These are phyloP conservation scores for Gentiana straminea DNA, from an alignment of 257 asterid species.

Conservation along the genomic window DNA sequence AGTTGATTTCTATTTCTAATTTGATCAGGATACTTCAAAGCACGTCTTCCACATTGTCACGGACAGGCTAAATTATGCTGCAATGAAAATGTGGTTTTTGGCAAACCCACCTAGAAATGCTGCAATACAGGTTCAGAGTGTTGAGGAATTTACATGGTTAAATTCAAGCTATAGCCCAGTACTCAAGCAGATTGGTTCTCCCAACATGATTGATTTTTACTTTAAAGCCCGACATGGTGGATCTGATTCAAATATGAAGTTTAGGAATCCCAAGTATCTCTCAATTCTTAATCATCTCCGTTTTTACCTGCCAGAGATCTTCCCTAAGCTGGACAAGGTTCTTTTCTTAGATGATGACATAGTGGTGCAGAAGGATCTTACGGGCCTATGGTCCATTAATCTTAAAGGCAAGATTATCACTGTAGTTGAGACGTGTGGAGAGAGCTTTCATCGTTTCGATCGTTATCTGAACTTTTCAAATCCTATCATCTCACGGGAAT, in stretches of 20 bases:
- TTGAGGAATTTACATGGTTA: constrained; percentile 85
- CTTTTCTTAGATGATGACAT: constrained; percentile 88
- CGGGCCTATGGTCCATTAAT: constrained; percentile 69
- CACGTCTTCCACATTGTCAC: constrained; percentile 91
- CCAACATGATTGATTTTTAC: constrained; percentile 80
- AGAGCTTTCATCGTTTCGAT: constrained; percentile 87
- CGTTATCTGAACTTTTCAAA: constrained; percentile 90
- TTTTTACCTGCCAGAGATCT: constrained; percentile 84
- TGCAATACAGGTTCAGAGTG: constrained; percentile 63
- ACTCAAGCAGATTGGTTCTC: constrained; percentile 69
- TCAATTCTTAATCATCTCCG: constrained; percentile 95
- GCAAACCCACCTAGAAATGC: constrained; percentile 71
- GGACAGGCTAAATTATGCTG: constrained; percentile 80
- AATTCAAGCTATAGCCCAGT: constrained; percentile 94
- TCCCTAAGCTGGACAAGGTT: constrained; percentile 74
- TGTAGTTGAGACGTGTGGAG: constrained; percentile 94
- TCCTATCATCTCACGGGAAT: constrained; percentile 55
- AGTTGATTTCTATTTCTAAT: background rate
- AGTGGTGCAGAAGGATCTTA: constrained; percentile 75
- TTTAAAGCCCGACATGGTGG: constrained; percentile 60
- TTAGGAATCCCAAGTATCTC: constrained; percentile 87
- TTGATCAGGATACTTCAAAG: constrained; percentile 52
- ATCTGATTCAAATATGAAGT: constrained; percentile 73
- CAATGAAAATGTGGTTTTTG: constrained; percentile 97
- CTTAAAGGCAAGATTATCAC: constrained; percentile 82